Base-by-base conservation (phyloP, 2,329 filamentous ascomycete genomes). In the Fusarium sp. region DNA sequence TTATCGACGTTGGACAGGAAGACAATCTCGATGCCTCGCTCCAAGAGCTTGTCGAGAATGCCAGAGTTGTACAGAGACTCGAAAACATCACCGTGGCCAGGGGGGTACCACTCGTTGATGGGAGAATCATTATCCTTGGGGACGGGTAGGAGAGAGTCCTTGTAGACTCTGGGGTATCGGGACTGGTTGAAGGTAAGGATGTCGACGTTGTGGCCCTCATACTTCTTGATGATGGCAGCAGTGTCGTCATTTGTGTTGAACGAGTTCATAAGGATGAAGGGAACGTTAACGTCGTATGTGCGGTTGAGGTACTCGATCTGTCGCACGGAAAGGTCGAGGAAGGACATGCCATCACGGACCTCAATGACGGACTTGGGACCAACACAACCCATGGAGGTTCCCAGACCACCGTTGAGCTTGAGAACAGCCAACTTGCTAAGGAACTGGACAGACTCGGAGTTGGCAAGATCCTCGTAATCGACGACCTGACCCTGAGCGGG, bases 181-280 rank as follows among this genome's bases (percentile, higher is more conserved):
- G 96, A 99, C 85, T 99, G 96, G 88, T 99, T 99, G 90, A 99
- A 99, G 80, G 96, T 98, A 80, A 98, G 87, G 81, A 99, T 98
- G 79, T 99, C 96, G 78, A 99, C 96, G 81, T 97, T 97, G 89
- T 99, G 96, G 70, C 96, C 96, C 86, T 99, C 95, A 84, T 98
- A 99, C 87, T 99, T 99, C 90, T 99, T 99, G 87, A 99, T 99
- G 83, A 99, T 99, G 83, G 93, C 94, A 68, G 94, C 94, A 51
- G 96, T 99, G 79, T 99, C 96, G 76, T 95, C 89, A 81, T 99
- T 94, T 79, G 96, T 99, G 89, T 99, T 99, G 92, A 99, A 99
- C 56, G 96, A 98, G 90, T 99, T 99, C 96, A 99, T 99, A 75
- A 99, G 90, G 73, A 99, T 90, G 82, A 99, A 97, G 48, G 96